phyloP scores from a whole-genome alignment of 139 green algal genomes.

The Coccomyxa sp. region DNA sequence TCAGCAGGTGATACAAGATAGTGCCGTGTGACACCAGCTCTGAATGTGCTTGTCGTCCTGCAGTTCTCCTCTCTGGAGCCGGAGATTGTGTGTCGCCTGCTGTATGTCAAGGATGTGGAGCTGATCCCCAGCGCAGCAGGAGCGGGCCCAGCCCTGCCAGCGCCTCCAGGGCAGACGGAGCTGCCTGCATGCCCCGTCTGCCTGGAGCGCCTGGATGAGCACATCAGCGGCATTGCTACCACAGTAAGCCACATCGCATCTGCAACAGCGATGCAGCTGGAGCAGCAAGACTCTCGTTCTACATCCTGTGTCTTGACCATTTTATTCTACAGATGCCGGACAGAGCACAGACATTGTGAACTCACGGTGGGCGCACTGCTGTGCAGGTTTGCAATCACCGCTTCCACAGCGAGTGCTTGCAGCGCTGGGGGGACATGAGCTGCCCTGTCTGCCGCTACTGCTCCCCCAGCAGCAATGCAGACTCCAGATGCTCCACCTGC shows the following conservation, averaged over 20 bases:
- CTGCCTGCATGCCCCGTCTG: conserved; percentile 95
- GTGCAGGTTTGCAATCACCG: conserved; percentile 85
- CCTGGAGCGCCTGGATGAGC: conserved; percentile 91
- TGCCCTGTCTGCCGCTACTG: conserved; percentile 93
- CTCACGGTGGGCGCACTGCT: background rate
- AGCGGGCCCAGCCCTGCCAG: background rate
- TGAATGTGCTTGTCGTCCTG: background rate
- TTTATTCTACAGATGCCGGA: no score
- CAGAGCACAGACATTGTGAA: background rate
- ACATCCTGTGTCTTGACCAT: no score
- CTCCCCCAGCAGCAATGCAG: conserved; percentile 24
- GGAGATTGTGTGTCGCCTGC: conserved; percentile 70
- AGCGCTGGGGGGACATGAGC: conserved; percentile 82
- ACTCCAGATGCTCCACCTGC: conserved; percentile 70
- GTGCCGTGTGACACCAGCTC: background rate
- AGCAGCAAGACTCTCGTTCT: background rate
- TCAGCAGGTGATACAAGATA: no score
- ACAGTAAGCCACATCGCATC: conserved; percentile 51
- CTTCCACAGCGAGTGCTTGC: conserved; percentile 94
- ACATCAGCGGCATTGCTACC: conserved; percentile 90
- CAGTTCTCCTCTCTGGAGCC: conserved; percentile 77
- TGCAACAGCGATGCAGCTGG: background rate
- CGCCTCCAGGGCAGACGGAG: conserved; percentile 66
- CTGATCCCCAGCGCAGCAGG: background rate
- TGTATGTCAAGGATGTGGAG: conserved; percentile 54